Conservation (phyloP, 768 basidiomycete species). For the Lactarius deliciosus region DNA sequence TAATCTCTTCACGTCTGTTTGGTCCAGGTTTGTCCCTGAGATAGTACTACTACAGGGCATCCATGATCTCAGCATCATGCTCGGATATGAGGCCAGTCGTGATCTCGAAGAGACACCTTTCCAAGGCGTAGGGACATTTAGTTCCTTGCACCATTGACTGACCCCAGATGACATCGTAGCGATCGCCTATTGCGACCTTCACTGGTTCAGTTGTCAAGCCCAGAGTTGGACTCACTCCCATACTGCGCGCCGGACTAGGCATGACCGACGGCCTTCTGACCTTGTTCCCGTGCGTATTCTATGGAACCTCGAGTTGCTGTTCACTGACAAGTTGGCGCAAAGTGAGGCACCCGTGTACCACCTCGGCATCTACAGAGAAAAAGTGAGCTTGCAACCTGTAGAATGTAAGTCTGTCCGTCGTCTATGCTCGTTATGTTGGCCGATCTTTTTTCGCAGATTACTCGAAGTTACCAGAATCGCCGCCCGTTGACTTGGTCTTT, state of each 20-base stretch:
- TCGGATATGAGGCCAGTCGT: conserved; percentile 83
- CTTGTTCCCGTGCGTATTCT: conserved; percentile 71
- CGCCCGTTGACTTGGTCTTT: conserved; percentile 80
- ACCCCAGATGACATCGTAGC: conserved; percentile 35
- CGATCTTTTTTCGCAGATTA: conserved; percentile 56
- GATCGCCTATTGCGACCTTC: conserved; percentile 79
- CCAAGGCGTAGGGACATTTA: conserved; percentile 53
- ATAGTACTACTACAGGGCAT: conserved; percentile 51
- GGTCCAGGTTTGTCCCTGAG: conserved; percentile 8
- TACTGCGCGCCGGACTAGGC: conserved; percentile 89
- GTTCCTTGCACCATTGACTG: not conserved
- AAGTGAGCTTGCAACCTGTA: conserved; percentile 82
- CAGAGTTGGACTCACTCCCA: conserved; percentile 83
- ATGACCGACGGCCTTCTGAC: conserved; percentile 88
- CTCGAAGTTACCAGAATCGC: conserved; percentile 78
- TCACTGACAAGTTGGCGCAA: not conserved
- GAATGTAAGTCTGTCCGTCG: conserved; percentile 59
- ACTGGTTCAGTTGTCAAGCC: conserved; percentile 74
- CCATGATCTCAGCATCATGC: conserved; percentile 67
- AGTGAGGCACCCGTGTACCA: conserved; percentile 87
- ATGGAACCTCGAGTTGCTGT: not conserved
- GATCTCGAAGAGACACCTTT: conserved; percentile 62
- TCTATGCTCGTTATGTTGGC: not conserved
- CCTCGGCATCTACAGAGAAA: conserved; percentile 86
- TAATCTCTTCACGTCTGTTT: not conserved